These are phyloP conservation scores for Geotrichum aggregatum DNA, from an alignment of 1,139 yeast genomes.

Conservation along the genomic window DNA sequence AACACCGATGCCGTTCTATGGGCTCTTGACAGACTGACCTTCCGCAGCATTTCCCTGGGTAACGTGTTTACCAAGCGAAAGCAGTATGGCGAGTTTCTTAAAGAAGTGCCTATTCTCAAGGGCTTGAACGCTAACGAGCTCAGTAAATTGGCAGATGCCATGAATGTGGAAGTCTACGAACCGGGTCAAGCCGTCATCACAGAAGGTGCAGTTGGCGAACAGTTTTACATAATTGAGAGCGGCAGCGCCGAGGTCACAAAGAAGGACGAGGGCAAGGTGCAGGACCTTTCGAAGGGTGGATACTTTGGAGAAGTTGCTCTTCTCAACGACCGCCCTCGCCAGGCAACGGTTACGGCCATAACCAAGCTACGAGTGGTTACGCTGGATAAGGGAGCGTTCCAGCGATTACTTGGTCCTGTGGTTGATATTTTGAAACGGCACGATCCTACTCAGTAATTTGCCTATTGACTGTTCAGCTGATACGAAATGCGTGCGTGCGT, in stretches of 20 bases:
- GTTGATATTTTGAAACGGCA: conserved; percentile 75
- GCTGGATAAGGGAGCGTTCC: conserved; percentile 87
- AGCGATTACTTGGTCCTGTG: conserved; percentile 88
- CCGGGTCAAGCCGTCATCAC: conserved; percentile 71
- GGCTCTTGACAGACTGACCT: conserved; percentile 92
- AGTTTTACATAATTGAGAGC: conserved; percentile 81
- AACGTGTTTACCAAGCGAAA: conserved; percentile 86
- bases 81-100: conserved; percentile 84
- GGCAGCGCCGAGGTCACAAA: conserved; percentile 77
- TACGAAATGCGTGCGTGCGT: not conserved
- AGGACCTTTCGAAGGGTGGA: conserved; percentile 69
- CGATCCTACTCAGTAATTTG: conserved; percentile 58
- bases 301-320: conserved; percentile 96
- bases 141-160: conserved; percentile 90
- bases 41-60: conserved; percentile 84
- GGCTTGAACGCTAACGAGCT: conserved; percentile 75
- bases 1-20: conserved; percentile 68
- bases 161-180: conserved; percentile 69
- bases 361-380: conserved; percentile 81
- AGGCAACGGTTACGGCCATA: conserved; percentile 83
- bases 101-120: conserved; percentile 77
- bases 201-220: conserved; percentile 90
- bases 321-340: conserved; percentile 86
- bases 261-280: conserved; percentile 57
- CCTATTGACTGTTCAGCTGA: not conserved